These are phyloP conservation scores for Ampelocalamus luodianensis DNA, from an alignment of 176 grass and related monocot genomes.

Conservation along the genomic window DNA sequence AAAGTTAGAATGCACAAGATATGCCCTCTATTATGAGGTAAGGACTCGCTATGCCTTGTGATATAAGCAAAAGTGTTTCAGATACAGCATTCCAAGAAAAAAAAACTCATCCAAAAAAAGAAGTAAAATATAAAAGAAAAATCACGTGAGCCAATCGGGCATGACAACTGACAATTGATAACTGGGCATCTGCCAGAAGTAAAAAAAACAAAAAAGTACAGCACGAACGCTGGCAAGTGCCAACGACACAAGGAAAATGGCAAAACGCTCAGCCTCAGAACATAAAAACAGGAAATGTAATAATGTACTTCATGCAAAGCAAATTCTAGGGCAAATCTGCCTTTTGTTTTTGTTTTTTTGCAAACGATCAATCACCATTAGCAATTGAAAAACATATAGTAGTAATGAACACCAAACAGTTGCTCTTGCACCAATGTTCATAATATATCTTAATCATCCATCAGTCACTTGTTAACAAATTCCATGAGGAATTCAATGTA, in stretches of 20 bases:
- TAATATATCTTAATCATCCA: neutral
- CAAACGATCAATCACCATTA: neutral
- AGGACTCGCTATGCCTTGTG: too few relatives aligned
- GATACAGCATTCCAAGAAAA: neutral
- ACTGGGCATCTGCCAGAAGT: neutral
- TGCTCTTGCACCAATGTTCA: slow-evolving; percentile 2
- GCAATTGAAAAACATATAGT: neutral
- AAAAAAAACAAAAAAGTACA: neutral
- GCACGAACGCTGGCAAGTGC: neutral
- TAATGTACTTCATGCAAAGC: neutral
- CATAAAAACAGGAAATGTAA: neutral
- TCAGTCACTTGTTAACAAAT: slow-evolving; percentile 10
- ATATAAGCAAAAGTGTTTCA: neutral
- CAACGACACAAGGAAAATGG: neutral
- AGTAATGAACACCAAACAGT: neutral
- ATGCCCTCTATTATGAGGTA: too few relatives aligned
- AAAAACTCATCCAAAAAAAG: neutral
- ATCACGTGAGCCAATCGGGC: neutral
- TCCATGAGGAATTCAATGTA: neutral
- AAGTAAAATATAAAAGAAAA: neutral
- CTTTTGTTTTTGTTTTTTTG: neutral
- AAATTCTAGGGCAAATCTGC: neutral
- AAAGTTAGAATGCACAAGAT: too few relatives aligned
- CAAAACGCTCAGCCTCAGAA: neutral
- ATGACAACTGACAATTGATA: slow-evolving; percentile 20